Conservation (phyloP, 2,329 filamentous ascomycete species). For the Sporothrix sp. region DNA sequence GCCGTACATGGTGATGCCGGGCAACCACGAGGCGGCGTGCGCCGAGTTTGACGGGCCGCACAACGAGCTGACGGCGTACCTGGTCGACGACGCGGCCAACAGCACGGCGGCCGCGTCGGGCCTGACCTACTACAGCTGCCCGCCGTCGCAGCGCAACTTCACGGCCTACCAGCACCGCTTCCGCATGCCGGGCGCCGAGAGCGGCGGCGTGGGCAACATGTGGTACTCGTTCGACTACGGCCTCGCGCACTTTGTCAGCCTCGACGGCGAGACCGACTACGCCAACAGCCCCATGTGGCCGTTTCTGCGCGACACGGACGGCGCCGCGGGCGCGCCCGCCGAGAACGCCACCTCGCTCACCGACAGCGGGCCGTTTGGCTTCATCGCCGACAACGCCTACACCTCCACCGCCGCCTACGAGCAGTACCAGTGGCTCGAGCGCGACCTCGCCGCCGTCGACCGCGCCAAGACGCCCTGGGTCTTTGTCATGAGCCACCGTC, state of each 20-base stretch:
- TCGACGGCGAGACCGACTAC: slow-evolving; percentile 40
- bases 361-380: slow-evolving; percentile 40
- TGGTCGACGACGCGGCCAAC: slow-evolving; percentile 35
- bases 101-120: slow-evolving; percentile 27
- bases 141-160: slow-evolving; percentile 41
- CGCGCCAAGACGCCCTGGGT: slow-evolving; percentile 20
- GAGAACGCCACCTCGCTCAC: slow-evolving; percentile 35
- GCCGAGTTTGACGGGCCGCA: slow-evolving; percentile 37
- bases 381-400: slow-evolving; percentile 29
- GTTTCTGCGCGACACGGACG: slow-evolving; percentile 33
- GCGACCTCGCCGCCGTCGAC: slow-evolving; percentile 18
- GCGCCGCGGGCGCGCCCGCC: slow-evolving; percentile 31
- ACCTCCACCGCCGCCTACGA: slow-evolving; percentile 33
- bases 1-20: slow-evolving; percentile 40
- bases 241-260: slow-evolving; percentile 39
- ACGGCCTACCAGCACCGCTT: slow-evolving; percentile 43
- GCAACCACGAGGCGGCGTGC: slow-evolving; percentile 41
- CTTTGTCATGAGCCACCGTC: slow-evolving; percentile 19
- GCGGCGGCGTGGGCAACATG: slow-evolving; percentile 36
- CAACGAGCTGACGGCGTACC: slow-evolving; percentile 36
- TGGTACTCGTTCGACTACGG: slow-evolving; percentile 48
- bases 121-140: slow-evolving; percentile 43
- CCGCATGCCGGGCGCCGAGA: slow-evolving; percentile 39
- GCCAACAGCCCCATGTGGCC: slow-evolving; percentile 36
- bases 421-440: slow-evolving; percentile 28